phyloP scores from a whole-genome alignment of 129 eudicot species.

The Artemisia tridentata region DNA sequence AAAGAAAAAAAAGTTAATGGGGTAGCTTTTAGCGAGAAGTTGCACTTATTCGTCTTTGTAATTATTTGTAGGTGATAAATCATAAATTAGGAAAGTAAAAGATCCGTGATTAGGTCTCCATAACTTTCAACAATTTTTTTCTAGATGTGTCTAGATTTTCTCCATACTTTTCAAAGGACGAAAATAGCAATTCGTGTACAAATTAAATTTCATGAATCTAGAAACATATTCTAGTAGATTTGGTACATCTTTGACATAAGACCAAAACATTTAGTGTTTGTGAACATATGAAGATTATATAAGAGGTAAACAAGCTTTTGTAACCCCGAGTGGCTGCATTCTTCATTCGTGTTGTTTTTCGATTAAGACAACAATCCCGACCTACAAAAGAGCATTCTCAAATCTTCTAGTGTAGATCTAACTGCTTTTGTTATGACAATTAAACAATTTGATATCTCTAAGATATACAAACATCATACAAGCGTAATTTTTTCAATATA shows the following conservation, averaged over 20 bases:
- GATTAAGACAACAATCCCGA: background rate
- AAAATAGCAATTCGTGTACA: conserved; percentile 18
- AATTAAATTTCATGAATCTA: conserved; percentile 13
- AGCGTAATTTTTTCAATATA: too few relatives aligned
- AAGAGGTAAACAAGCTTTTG: background rate
- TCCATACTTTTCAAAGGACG: conserved; percentile 11
- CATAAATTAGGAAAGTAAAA: background rate
- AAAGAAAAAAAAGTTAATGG: too few relatives aligned
- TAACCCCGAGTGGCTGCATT: background rate
- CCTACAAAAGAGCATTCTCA: background rate
- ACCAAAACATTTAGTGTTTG: background rate
- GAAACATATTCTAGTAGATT: background rate
- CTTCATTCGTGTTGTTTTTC: background rate
- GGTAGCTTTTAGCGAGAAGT: too few relatives aligned
- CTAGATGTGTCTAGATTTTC: conserved; percentile 31
- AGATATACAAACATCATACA: background rate
- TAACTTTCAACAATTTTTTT: conserved; percentile 2
- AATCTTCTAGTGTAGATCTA: background rate
- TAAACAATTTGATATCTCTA: background rate
- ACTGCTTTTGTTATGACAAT: background rate
- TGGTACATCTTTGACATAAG: background rate
- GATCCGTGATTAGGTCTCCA: background rate
- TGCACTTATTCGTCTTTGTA: background rate
- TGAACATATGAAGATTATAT: background rate
- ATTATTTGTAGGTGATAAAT: background rate